Percentiles rank a stretch among this genome's conserved stretches.
Evolutionary conservation across 2,329 filamentous ascomycete species (phyloP).

Genomic region (Coleophoma eucalyptorum): DNA sequence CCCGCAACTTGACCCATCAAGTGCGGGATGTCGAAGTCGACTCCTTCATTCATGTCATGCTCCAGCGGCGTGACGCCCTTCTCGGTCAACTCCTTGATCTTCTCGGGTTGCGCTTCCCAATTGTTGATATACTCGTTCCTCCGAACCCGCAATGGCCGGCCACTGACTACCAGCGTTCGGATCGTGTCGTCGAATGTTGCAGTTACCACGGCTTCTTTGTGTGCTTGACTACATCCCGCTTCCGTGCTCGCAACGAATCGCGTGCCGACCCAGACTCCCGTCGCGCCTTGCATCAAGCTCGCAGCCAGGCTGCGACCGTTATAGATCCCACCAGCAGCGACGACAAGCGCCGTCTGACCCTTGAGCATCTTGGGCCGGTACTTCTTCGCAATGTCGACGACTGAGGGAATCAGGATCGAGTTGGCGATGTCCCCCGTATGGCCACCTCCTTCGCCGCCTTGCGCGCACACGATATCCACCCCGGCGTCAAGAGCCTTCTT

Average conservation of each 20-base stretch:
- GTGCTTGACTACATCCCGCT: constrained; percentile 74
- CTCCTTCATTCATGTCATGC: constrained; percentile 77
- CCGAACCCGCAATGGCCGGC: constrained; percentile 75
- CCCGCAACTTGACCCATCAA: constrained; percentile 94
- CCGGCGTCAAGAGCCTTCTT: constrained; percentile 82
- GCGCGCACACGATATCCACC: constrained; percentile 87
- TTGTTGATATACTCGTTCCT: constrained; percentile 78
- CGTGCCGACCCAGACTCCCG: constrained; percentile 91
- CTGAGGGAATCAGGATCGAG: constrained; percentile 80
- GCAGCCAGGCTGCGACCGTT: constrained; percentile 79
- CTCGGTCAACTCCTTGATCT: constrained; percentile 72
- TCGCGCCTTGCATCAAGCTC: constrained; percentile 81
- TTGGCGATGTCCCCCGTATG: constrained; percentile 88
- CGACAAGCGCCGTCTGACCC: constrained; percentile 70
- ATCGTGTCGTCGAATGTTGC: constrained; percentile 78
- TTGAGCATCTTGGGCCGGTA: constrained; percentile 58
- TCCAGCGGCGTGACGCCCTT: constrained; percentile 76
- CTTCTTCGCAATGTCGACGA: constrained; percentile 75
- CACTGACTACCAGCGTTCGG: constrained; percentile 77
- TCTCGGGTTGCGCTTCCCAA: constrained; percentile 75
- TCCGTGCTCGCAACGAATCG: constrained; percentile 82
- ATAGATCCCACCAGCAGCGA: constrained; percentile 84
- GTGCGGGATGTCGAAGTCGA: constrained; percentile 81
- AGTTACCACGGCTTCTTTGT: constrained; percentile 81
- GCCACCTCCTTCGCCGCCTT: constrained; percentile 90